Conservation (phyloP, 2,329 filamentous ascomycete species). For the Fusarium sp. region DNA sequence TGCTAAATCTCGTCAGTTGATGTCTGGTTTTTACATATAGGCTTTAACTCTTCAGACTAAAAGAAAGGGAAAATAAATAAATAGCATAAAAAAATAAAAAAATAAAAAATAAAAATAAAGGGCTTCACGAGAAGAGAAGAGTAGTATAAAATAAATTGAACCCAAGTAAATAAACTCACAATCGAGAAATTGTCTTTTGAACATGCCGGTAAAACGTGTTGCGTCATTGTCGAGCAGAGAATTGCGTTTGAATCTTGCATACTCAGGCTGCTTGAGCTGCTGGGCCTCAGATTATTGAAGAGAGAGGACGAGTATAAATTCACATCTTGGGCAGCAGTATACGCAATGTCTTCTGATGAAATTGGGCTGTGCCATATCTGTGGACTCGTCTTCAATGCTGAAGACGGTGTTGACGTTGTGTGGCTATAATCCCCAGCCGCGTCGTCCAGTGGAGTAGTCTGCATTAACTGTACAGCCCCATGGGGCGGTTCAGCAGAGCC, state of each 20-base stretch:
- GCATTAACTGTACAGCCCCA: neutral
- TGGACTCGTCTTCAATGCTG: neutral
- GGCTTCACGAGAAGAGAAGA: no score
- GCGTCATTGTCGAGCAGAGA: neutral
- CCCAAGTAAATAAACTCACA: neutral
- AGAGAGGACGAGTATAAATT: neutral
- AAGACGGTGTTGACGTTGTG: neutral
- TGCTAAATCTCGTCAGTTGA: neutral
- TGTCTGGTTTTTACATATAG: neutral
- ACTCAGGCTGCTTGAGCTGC: slow-evolving; percentile 2
- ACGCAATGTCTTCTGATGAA: neutral
- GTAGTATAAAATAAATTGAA: neutral
- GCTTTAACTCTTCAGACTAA: neutral
- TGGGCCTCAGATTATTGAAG: neutral
- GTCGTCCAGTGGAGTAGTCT: neutral
- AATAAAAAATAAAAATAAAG: no score
- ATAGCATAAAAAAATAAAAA: no score
- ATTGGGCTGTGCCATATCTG: neutral
- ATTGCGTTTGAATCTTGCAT: neutral
- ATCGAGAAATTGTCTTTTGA: neutral
- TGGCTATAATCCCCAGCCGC: slow-evolving; percentile 2
- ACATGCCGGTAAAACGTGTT: neutral
- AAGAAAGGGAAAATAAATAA: neutral
- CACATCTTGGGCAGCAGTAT: neutral
- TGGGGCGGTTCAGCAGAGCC: neutral